Evolutionary conservation across 163 green algal species (phyloP), one percentile per base, ranked within the genome.

Genomic region (Trebouxiophyceae sp.): DNA sequence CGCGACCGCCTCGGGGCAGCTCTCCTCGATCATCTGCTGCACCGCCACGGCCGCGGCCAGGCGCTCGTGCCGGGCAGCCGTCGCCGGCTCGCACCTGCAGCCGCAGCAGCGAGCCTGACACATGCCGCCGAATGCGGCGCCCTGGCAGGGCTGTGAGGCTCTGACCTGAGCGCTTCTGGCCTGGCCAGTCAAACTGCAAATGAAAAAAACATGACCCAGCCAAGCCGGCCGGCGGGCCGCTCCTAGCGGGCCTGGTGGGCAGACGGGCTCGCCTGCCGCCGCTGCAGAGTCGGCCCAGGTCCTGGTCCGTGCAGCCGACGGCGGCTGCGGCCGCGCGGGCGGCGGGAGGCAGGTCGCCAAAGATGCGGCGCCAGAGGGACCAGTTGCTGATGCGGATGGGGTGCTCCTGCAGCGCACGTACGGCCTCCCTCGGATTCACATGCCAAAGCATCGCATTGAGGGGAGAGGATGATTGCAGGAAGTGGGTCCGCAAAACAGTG

Each of bases 41-140:
- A 85, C 45, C 33, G 70, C 70, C 46, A 72, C 64, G 6, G 77
- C 80, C 3, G 71, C 78, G 4, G 83, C 84, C 34, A 87, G 77
- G 30, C 78, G 76, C 2, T 45, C 73, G 56, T 91, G 83, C n/a
- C 57, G 60, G 33, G 33, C 65, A 45, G 61, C 45, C 1, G 55
- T 45, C 23, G 60, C 67, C 31, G 34, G 30, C 4, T 66, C 62
- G 3, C 57, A 29, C 30, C 31, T 59, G 31, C 23, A 31, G 20
- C 32, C 50, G 16, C 20, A 59, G 30, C 47, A 78, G 54, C 45
- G 57, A 1, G 65, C 55, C 27, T 62, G n/a, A n/a, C n/a, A n/a
- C n/a, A n/a, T n/a, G n/a, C n/a, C n/a, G n/a, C n/a, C n/a, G n/a
- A n/a, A n/a, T n/a, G n/a, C n/a, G n/a, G n/a, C n/a, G n/a, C n/a